phyloP scores from a whole-genome alignment of 2,329 filamentous ascomycete genomes.

The Penicillium sp. region DNA sequence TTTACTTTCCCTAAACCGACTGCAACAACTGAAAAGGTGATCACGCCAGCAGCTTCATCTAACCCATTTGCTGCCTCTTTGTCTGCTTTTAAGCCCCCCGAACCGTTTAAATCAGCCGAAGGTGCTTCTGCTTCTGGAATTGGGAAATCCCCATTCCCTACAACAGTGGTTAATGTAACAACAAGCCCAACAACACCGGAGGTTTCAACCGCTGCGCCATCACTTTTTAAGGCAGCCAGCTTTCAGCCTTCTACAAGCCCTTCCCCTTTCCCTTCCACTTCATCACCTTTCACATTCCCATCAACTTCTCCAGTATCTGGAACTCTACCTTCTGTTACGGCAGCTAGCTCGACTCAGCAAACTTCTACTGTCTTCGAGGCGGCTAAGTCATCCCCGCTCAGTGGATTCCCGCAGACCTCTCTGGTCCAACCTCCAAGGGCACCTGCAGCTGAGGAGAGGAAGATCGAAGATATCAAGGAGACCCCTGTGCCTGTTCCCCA shows the following conservation, averaged over 20 bases:
- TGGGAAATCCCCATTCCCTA: slow-evolving; percentile 5
- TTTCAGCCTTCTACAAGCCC: neutral
- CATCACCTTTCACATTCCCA: slow-evolving; percentile 7
- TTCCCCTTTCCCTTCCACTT: neutral
- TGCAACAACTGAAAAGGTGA: neutral
- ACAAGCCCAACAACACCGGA: too few species aligned
- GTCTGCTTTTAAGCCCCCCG: slow-evolving; percentile 8
- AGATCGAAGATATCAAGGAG: neutral
- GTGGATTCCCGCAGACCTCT: slow-evolving; percentile 3
- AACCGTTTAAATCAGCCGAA: neutral
- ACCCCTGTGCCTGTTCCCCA: neutral
- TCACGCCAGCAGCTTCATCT: neutral
- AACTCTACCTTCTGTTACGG: neutral
- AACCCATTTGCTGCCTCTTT: slow-evolving; percentile 15
- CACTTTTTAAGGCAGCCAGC: neutral
- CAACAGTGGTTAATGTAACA: neutral
- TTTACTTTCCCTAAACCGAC: slow-evolving; percentile 15
- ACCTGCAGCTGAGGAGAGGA: neutral
- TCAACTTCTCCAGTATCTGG: neutral
- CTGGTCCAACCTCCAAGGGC: neutral
- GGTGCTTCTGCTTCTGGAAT: neutral
- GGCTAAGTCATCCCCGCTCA: neutral
- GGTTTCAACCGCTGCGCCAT: neutral
- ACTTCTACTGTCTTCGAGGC: neutral
- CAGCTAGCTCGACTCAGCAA: neutral